Evolutionary conservation across 2,329 filamentous ascomycete species (phyloP), one percentile per base, ranked within the genome.

Genomic region (Emergomyces pasteurianus): DNA sequence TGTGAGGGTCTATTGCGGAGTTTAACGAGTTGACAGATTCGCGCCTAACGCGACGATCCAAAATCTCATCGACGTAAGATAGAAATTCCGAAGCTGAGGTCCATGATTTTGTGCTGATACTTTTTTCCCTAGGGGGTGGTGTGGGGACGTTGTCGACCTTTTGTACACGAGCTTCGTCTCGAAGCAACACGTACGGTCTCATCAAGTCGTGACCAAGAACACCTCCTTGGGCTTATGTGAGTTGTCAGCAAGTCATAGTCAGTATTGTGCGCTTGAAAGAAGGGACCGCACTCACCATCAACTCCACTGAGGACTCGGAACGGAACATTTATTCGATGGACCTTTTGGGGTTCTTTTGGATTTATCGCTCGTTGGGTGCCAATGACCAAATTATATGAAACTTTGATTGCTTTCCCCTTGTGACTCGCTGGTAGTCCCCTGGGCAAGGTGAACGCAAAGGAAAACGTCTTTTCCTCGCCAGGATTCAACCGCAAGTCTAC

Each of bases 301-400:
- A 99, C 92, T 67, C 92, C 94, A 47, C 92, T 92, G 58, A 97
- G 84, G 2, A 99, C 89, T 49, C 94, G 85, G 70, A 99, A 96
- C 0, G 94, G 94, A 34, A 96, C 81, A 65, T 95, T 92, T 49
- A 96, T 87, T n/a, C 90, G 90, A 67, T 87, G 89, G 53, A 97
- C 86, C 67, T 90, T 75, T 66, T 85, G 90, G 65, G 92, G 86
- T 67, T 91, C 89, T 66, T 85, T 88, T 28, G 83, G 81, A 16
- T 86, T 88, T 10, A 89, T 90, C 1, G 89, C 86, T 64, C 92
- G 81, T 73, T 99, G 94, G 0, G 92, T 96, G 52, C 92, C 92
- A 64, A 99, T 89, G 10, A 95, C 86, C 14, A 99, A 79, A 71
- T 89, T 89, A 76, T 99, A 99, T 1, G 86, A 84, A 57, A 96